phyloP scores from a whole-genome alignment of 2,329 filamentous ascomycete genomes.

The Colletotrichum aenigma region DNA sequence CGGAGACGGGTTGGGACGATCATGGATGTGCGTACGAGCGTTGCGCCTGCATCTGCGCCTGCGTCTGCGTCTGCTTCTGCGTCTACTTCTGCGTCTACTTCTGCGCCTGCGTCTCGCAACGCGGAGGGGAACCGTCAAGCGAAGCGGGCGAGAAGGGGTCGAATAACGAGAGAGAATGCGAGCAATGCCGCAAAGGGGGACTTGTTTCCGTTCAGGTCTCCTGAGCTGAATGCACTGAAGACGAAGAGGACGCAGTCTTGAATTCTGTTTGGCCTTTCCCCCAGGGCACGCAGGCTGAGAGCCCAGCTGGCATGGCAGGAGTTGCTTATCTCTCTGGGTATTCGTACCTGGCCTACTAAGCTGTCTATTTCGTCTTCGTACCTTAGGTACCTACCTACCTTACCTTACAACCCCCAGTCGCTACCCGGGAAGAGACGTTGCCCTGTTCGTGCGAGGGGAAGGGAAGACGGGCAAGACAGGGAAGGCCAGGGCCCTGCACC shows the following conservation, averaged over 20 bases:
- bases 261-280: not conserved
- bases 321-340: not conserved
- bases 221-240: not conserved
- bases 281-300: not conserved
- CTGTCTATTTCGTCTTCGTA: not conserved
- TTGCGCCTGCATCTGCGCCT: conserved; percentile 1
- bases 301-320: not conserved
- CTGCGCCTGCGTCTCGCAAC: conserved; percentile 13
- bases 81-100: no score
- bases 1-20: not conserved
- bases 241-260: not conserved
- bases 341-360: not conserved
- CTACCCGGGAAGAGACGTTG: not conserved
- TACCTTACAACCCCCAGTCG: not conserved
- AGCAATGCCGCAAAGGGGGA: not conserved
- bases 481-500: not conserved
- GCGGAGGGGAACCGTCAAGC: not conserved
- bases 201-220: not conserved
- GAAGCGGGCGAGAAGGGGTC: not conserved
- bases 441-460: not conserved
- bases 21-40: conserved; percentile 11
- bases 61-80: not conserved
- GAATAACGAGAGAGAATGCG: not conserved
- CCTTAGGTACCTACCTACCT: not conserved
- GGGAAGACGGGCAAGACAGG: not conserved